These are phyloP conservation scores for Kluyveromyces sp. DNA, from an alignment of 1,139 yeast genomes.

Conservation along the genomic window DNA sequence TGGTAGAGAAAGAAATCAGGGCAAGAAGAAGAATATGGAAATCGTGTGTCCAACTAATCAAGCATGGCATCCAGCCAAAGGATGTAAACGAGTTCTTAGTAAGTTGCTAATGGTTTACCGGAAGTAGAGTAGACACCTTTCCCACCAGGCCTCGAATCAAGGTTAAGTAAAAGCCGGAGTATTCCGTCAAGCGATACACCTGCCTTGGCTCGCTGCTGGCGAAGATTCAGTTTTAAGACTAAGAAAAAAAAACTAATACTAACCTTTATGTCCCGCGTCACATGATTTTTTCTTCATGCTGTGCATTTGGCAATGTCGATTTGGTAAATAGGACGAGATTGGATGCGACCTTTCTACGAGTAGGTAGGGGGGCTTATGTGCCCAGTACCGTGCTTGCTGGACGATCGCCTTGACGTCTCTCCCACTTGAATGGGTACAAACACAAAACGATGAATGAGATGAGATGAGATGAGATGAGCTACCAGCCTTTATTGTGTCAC, in stretches of 20 bases:
- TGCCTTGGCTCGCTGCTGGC: not conserved
- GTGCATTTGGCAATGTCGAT: too few relatives aligned
- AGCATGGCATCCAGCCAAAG: constrained; percentile 18
- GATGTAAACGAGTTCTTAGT: constrained; percentile 20
- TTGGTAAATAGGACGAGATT: constrained; percentile 14
- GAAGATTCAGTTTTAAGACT: too few relatives aligned
- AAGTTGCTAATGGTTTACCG: constrained; percentile 8
- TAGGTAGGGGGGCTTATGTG: not conserved
- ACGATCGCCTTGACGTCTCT: not conserved
- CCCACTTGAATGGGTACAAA: too few relatives aligned
- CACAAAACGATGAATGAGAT: too few relatives aligned
- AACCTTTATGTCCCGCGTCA: too few relatives aligned
- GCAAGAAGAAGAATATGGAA: constrained; percentile 12
- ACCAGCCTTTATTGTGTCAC: too few relatives aligned
- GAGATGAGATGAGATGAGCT: too few relatives aligned
- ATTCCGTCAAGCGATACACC: too few relatives aligned
- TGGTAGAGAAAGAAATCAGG: constrained; percentile 14
- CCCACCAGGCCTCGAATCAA: not conserved
- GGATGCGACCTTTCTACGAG: constrained; percentile 13
- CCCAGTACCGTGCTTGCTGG: not conserved
- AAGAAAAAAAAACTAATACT: too few relatives aligned
- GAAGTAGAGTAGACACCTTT: too few relatives aligned
- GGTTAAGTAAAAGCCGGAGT: not conserved
- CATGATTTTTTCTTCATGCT: too few relatives aligned
- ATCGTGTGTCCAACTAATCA: constrained; percentile 14